phyloP scores from a whole-genome alignment of 352 stramenopile genomes.

The Elongisporangium anandrum region DNA sequence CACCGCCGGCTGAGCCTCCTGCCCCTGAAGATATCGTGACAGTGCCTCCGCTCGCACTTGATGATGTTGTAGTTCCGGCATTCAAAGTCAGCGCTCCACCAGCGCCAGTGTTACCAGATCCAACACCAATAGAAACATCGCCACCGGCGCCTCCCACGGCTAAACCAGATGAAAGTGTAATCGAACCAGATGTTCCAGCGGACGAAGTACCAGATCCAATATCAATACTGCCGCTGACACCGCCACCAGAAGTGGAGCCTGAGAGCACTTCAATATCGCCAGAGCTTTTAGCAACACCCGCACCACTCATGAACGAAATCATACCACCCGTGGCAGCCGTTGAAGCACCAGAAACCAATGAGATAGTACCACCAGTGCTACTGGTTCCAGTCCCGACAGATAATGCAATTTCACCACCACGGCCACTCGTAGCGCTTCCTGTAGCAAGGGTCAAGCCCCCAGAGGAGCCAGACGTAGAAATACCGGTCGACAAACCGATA shows the following conservation, averaged over 20 bases:
- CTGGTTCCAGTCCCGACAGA: neutral
- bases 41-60: constrained; percentile 17
- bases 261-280: constrained; percentile 5
- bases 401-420: neutral
- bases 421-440: neutral
- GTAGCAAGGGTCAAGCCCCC: neutral
- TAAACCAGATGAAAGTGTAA: constrained; percentile 37
- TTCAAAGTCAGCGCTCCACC: constrained; percentile 32
- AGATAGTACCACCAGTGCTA: constrained; percentile 2
- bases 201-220: constrained; percentile 35
- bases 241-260: constrained; percentile 3
- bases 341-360: constrained; percentile 1
- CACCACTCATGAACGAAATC: constrained; percentile 1
- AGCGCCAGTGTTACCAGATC: constrained; percentile 31
- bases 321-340: constrained; percentile 1
- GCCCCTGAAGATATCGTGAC: constrained; percentile 23
- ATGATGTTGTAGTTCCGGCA: constrained; percentile 20
- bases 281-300: neutral
- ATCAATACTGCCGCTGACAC: constrained; percentile 39
- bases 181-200: constrained; percentile 39
- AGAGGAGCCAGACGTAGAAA: neutral
- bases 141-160: constrained; percentile 41
- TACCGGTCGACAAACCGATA: neutral
- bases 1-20: constrained; percentile 25
- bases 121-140: constrained; percentile 37